A percentile compares a stretch with the other conserved stretches of the same genome.
Conservation (phyloP, 2,329 filamentous ascomycete genomes). For the Hypomyces perniciosus region DNA sequence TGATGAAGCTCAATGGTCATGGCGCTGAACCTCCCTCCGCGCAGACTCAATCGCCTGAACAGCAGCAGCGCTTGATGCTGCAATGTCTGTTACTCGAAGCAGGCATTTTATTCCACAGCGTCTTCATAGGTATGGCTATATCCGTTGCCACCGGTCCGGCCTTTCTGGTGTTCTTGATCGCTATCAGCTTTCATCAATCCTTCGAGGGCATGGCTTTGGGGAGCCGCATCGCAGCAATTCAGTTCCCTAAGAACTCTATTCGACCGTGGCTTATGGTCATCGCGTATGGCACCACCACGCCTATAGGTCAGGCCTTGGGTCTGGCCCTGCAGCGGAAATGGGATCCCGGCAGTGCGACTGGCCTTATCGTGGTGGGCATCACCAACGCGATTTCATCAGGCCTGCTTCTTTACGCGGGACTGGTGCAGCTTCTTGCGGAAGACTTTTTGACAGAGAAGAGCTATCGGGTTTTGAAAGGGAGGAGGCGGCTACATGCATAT, state of each 20-base stretch:
- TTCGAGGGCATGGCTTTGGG: constrained; percentile 85
- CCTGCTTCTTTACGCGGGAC: constrained; percentile 70
- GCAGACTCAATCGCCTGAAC: constrained; percentile 39
- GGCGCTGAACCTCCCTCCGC: constrained; percentile 20
- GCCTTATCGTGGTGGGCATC: constrained; percentile 74
- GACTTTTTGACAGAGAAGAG: constrained; percentile 76
- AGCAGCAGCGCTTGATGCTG: constrained; percentile 61
- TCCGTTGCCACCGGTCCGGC: constrained; percentile 74
- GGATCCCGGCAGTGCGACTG: constrained; percentile 69
- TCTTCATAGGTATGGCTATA: constrained; percentile 84
- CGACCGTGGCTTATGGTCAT: constrained; percentile 81
- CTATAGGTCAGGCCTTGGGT: constrained; percentile 77
- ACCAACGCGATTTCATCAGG: constrained; percentile 84
- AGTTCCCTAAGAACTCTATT: constrained; percentile 65
- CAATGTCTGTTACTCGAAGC: constrained; percentile 77
- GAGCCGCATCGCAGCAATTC: constrained; percentile 75
- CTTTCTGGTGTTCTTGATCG: constrained; percentile 73
- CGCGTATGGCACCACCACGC: constrained; percentile 71
- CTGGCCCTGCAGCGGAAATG: constrained; percentile 73
- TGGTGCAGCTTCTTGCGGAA: constrained; percentile 79
- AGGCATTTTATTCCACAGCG: constrained; percentile 76
- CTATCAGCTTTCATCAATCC: constrained; percentile 79
- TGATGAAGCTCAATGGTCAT: constrained; percentile 18
- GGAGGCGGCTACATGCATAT: constrained; percentile 56
- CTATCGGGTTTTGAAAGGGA: constrained; percentile 59